Conservation (phyloP, 2,329 filamentous ascomycete genomes). For the Fusarium tuaranense region DNA sequence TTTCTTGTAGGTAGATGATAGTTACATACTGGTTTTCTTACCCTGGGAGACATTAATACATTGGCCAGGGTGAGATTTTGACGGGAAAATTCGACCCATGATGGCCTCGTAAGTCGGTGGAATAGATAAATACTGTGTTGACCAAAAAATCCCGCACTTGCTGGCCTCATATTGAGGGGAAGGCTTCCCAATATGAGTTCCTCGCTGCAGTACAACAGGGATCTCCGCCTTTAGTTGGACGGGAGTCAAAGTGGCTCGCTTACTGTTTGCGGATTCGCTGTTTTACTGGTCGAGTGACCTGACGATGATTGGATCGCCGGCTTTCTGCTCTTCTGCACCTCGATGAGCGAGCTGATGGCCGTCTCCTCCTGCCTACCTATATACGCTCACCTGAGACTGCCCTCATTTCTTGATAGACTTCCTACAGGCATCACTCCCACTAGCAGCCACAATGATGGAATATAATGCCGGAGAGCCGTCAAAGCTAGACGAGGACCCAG, state of each 20-base stretch:
- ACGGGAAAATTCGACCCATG: fast-evolving
- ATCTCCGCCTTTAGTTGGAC: neutral
- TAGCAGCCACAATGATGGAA: neutral
- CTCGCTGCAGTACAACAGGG: neutral
- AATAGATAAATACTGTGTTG: neutral
- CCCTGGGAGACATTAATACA: no score
- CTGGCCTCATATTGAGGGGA: neutral
- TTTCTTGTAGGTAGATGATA: neutral
- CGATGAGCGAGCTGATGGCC: neutral
- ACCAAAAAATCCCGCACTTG: neutral
- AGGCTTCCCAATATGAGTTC: neutral
- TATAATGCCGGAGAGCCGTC: neutral
- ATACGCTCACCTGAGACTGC: neutral
- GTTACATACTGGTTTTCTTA: neutral
- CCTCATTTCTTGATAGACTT: neutral
- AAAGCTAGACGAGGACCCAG: neutral
- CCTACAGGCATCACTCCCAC: neutral
- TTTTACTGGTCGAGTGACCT: neutral
- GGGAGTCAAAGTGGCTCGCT: neutral
- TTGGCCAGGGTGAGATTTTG: fast-evolving
- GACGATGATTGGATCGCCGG: neutral
- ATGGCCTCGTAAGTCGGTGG: neutral
- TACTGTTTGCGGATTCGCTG: neutral
- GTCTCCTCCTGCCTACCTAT: neutral
- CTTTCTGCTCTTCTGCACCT: neutral